A percentile compares a stretch with the other conserved stretches of the same genome.
Evolutionary conservation across 1,284 basidiomycete genomes (phyloP).

Genomic region (Tilletiaria anomala): DNA sequence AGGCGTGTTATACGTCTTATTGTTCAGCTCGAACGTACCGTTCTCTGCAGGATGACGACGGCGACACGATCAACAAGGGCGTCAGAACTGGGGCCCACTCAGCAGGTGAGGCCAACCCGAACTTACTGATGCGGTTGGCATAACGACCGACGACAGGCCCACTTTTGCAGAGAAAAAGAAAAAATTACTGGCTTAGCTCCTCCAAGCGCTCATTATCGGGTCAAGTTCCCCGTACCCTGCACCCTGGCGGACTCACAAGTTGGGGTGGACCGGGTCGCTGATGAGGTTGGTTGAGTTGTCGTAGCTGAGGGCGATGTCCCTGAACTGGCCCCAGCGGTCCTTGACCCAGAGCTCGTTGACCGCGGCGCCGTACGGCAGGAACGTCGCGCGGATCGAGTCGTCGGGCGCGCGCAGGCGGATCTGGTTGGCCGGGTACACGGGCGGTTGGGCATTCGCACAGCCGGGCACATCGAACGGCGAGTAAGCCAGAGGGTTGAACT

Average conservation of each 20-base stretch:
- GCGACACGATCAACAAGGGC: too few species aligned
- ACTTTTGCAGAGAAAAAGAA: too few species aligned
- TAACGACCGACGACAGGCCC: too few species aligned
- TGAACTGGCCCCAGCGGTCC: conserved; percentile 18
- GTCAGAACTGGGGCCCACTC: too few species aligned
- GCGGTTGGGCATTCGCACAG: conserved; percentile 10
- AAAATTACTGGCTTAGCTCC: too few species aligned
- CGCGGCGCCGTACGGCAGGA: conserved; percentile 24
- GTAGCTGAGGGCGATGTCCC: conserved; percentile 25
- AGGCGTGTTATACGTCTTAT: conserved; percentile 13
- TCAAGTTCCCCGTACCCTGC: too few species aligned
- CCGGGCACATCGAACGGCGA: not conserved
- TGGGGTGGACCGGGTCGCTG: conserved; percentile 25
- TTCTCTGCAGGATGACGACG: too few species aligned
- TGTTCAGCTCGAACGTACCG: conserved; percentile 26
- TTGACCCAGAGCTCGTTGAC: conserved; percentile 31
- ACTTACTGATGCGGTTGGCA: conserved; percentile 33
- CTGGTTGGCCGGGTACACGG: conserved; percentile 23
- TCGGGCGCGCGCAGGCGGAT: conserved; percentile 23
- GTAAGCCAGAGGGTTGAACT: not conserved
- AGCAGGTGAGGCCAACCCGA: too few species aligned
- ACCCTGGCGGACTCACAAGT: too few species aligned
- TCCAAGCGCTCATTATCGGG: too few species aligned
- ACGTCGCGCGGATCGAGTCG: conserved; percentile 23
- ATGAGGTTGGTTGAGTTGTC: conserved; percentile 34